phyloP scores from a whole-genome alignment of 441 rosid species.

The Populus hybrid region DNA sequence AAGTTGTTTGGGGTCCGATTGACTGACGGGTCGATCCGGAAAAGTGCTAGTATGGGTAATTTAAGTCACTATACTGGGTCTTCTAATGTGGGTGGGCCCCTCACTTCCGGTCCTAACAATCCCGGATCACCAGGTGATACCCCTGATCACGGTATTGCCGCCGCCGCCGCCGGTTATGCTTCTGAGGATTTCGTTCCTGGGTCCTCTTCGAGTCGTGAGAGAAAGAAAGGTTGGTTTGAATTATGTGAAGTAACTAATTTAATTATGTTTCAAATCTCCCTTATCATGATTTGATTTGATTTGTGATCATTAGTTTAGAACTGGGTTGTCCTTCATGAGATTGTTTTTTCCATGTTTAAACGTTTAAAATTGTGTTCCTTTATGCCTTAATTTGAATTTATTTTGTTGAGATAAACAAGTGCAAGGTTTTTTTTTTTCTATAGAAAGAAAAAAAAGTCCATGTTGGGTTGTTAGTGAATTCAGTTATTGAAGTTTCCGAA shows the following conservation, averaged over 20 bases:
- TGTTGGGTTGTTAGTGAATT: neutral
- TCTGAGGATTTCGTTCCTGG: conserved; percentile 86
- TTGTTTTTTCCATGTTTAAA: neutral
- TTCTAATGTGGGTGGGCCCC: conserved; percentile 45
- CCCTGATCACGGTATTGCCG: conserved; percentile 44
- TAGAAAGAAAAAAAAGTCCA: neutral
- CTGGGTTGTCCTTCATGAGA: neutral
- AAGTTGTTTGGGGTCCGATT: conserved; percentile 86
- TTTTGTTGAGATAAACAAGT: neutral
- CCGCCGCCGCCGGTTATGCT: conserved; percentile 53
- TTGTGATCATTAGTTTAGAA: neutral
- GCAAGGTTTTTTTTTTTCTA: neutral
- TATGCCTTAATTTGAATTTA: neutral
- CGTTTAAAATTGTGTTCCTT: neutral
- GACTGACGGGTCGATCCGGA: conserved; percentile 89
- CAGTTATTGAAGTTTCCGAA: neutral
- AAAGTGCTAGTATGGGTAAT: conserved; percentile 95
- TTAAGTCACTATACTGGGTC: conserved; percentile 66
- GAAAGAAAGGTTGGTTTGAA: conserved; percentile 66
- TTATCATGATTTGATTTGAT: neutral
- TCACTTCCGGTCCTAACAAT: conserved; percentile 36
- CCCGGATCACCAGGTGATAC: conserved; percentile 74
- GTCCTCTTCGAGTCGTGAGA: conserved; percentile 62
- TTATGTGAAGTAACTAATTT: neutral
- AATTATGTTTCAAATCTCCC: no score